Percentiles rank a stretch among this genome's conserved stretches.
Conservation (phyloP, 2,329 filamentous ascomycete genomes). For the Penicillium sp. region DNA sequence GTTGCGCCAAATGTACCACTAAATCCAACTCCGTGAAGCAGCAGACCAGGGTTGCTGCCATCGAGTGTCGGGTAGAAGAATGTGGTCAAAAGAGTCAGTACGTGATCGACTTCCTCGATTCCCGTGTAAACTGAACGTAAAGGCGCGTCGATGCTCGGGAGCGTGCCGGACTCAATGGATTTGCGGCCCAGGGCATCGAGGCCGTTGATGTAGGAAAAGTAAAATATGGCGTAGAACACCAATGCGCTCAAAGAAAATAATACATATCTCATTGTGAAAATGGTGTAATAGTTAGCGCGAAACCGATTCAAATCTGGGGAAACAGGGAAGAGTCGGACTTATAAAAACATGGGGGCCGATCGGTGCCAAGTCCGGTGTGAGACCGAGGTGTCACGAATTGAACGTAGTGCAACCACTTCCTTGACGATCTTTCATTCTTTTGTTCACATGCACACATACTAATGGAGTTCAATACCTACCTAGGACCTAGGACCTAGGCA, state of each 20-base stretch:
- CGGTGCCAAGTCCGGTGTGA: background rate
- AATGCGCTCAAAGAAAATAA: constrained; percentile 32
- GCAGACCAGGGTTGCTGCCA: constrained; percentile 35
- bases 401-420: background rate
- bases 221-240: constrained; percentile 34
- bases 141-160: constrained; percentile 27
- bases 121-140: constrained; percentile 37
- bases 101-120: constrained; percentile 30
- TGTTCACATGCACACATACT: background rate
- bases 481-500: too few species aligned
- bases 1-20: constrained; percentile 42
- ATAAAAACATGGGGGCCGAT: background rate
- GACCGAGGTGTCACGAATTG: background rate
- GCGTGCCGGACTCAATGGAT: constrained; percentile 21
- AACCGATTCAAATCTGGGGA: too few species aligned
- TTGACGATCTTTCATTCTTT: background rate
- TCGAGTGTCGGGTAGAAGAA: constrained; percentile 44
- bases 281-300: background rate
- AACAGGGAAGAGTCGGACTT: background rate
- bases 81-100: constrained; percentile 31
- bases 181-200: constrained; percentile 20
- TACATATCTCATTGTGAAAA: constrained; percentile 21
- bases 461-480: background rate
- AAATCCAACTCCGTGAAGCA: constrained; percentile 39
- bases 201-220: constrained; percentile 35